A percentile compares a stretch with the other conserved stretches of the same genome.
These are phyloP conservation scores for Pythium sp. DNA, from an alignment of 352 stramenopile species.

Conservation along the genomic window DNA sequence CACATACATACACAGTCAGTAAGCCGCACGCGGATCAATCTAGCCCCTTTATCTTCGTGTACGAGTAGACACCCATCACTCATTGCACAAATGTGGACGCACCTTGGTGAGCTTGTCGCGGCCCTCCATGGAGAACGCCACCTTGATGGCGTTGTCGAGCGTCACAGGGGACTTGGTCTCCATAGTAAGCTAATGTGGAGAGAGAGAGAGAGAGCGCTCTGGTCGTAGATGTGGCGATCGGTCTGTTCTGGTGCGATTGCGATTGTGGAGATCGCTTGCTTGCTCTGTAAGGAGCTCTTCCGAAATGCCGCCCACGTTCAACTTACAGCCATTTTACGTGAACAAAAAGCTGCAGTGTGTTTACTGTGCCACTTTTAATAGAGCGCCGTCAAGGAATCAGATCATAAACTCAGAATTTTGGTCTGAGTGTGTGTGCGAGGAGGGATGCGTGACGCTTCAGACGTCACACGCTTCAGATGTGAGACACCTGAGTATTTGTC, in stretches of 20 bases:
- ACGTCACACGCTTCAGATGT: slow-evolving; percentile 2
- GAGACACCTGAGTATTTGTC: too few relatives aligned
- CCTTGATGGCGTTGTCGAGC: slow-evolving; percentile 55
- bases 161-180: slow-evolving; percentile 56
- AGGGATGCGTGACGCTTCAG: neutral
- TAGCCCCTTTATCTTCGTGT: neutral
- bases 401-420: neutral
- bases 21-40: neutral
- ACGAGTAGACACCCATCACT: neutral
- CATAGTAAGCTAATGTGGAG: slow-evolving; percentile 19
- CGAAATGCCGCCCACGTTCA: slow-evolving; percentile 11
- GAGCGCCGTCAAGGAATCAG: slow-evolving; percentile 6
- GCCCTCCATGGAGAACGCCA: slow-evolving; percentile 79
- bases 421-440: neutral
- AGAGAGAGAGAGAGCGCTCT: neutral
- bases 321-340: slow-evolving; percentile 26
- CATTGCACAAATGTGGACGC: neutral
- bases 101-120: slow-evolving; percentile 89
- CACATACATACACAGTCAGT: slow-evolving; percentile 5
- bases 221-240: neutral
- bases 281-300: neutral
- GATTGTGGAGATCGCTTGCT: neutral
- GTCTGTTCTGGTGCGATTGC: neutral
- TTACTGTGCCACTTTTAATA: slow-evolving; percentile 22
- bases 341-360: slow-evolving; percentile 26